These are phyloP conservation scores for Isatis lusitanica DNA, from an alignment of 441 rosid species.

Conservation along the genomic window DNA sequence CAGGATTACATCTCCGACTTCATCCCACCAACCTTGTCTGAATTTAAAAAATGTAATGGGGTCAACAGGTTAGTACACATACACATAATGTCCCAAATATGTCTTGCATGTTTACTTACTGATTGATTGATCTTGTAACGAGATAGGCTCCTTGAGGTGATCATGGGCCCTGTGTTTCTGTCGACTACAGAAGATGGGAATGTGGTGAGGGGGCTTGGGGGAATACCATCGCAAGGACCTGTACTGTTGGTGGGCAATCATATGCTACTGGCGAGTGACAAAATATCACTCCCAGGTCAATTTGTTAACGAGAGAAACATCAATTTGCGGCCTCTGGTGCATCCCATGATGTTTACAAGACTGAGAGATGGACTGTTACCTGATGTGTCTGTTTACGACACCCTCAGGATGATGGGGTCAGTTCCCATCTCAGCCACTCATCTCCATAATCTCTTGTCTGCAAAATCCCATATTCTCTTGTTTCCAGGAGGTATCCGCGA, in stretches of 20 bases:
- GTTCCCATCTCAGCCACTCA: constrained; percentile 74
- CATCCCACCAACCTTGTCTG: constrained; percentile 64
- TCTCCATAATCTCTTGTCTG: constrained; percentile 70
- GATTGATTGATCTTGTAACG: constrained; percentile 20
- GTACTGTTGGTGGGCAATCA: constrained; percentile 82
- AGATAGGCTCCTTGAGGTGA: constrained; percentile 48
- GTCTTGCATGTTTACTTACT: constrained; percentile 13
- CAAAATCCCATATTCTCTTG: constrained; percentile 69
- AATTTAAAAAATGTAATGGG: constrained; percentile 50
- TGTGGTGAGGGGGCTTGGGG: constrained; percentile 73
- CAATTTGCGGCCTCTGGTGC: constrained; percentile 74
- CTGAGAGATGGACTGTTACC: constrained; percentile 47
- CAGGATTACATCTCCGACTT: constrained; percentile 62
- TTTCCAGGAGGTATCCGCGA: constrained; percentile 95
- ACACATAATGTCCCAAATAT: neutral
- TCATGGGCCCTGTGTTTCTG: constrained; percentile 69
- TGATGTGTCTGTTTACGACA: constrained; percentile 48
- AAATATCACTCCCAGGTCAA: constrained; percentile 49
- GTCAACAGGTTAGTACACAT: constrained; percentile 48
- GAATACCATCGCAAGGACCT: constrained; percentile 84
- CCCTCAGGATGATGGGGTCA: constrained; percentile 66
- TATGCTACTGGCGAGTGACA: constrained; percentile 73
- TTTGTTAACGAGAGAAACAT: constrained; percentile 63
- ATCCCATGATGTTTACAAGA: constrained; percentile 62
- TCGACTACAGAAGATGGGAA: constrained; percentile 77